Base-by-base conservation (phyloP, 768 basidiomycete species). In the Phylloporus rhodoxanthus region DNA sequence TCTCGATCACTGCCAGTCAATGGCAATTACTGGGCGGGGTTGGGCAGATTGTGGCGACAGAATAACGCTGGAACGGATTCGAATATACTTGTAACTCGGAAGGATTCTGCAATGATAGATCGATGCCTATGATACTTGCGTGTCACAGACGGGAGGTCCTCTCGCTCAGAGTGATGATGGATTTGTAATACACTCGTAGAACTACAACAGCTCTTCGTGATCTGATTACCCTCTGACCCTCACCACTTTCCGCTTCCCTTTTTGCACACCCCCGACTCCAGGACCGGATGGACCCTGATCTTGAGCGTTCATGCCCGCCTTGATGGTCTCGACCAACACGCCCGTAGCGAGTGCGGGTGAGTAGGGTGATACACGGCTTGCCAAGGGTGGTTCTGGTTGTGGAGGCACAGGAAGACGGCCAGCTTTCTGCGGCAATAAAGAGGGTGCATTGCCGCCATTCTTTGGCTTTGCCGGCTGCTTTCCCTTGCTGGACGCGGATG, bases 221-320 rank as follows among this genome's bases (percentile, higher is more conserved):
- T 57, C 10, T 11, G 28, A 29, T 10, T 55, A 84, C 40, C 79
- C 82, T 54, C 85, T 75, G 11, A 91, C 85, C 55, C 87, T 73
- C 15, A 91, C 77, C 7, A 91, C 85, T 64, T 87, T 90, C 69
- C 85, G 72, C 65, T 90, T 90, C 29, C 87, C 87, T 63, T 89
- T 89, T 63, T 80, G 75, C 54, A 66, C 57, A 4, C 61, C 61
- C 2, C 63, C 56, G 4, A 55, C 43, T 43, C 63, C 58, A 45
- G 75, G 66, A 10, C 67, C 59, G 5, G 56, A 53, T 13, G 72
- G 67, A 37, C 74, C 73, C 45, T 76, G 75, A 48, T 84, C 80
- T 49, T 70, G 72, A 28, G 83, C 77, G 58, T 76, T 88, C 80
- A 92, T 83, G 1, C 90, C 91, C 0, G 90, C 87, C 66, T 91